Conservation (phyloP, 2,329 filamentous ascomycete genomes). For the Colletotrichum aenigma region DNA sequence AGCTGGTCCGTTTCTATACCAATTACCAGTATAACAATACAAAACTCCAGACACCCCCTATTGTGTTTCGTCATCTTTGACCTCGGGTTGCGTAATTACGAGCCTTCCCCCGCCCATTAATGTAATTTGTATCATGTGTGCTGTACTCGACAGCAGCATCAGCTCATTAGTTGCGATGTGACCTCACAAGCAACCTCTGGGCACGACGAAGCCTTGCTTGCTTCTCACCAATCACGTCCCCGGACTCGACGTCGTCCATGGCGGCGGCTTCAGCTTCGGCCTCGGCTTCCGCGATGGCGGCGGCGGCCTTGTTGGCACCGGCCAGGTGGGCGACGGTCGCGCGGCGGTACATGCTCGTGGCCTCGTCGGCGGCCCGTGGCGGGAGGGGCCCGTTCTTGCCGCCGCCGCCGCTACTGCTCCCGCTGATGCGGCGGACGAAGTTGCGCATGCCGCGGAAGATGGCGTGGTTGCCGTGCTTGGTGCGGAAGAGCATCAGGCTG, state of each 20-base stretch:
- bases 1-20: background rate
- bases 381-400: constrained; percentile 4
- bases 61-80: background rate
- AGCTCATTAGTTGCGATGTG: background rate
- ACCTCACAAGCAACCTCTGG: constrained; percentile 35
- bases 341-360: constrained; percentile 15
- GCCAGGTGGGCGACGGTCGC: background rate
- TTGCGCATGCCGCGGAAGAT: constrained; percentile 18
- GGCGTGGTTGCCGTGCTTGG: constrained; percentile 7
- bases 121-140: background rate
- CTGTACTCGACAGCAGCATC: background rate
- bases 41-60: background rate
- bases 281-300: constrained; percentile 16
- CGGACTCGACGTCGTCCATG: constrained; percentile 22
- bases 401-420: background rate
- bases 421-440: constrained; percentile 15
- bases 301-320: background rate
- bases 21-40: background rate
- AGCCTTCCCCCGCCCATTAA: background rate
- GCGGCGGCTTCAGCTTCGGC: constrained; percentile 25
- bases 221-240: constrained; percentile 32
- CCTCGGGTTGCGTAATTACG: background rate
- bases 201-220: constrained; percentile 45
- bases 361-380: constrained; percentile 8
- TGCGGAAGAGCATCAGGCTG: background rate